These are phyloP conservation scores for Coffea humblotiana DNA, from an alignment of 305 asterid species.

Conservation along the genomic window DNA sequence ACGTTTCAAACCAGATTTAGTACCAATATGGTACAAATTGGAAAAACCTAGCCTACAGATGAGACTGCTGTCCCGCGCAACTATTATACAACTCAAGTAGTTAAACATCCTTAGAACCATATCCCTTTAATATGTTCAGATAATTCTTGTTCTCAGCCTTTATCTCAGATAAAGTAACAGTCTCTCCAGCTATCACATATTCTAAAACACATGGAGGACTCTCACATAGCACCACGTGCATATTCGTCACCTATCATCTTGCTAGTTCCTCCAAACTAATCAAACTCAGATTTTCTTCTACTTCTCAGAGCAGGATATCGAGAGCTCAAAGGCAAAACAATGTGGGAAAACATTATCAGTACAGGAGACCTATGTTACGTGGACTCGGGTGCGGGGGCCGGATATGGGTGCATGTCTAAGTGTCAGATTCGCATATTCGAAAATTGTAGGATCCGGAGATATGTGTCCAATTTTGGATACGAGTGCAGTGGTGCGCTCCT, in stretches of 20 bases:
- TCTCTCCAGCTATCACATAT: background rate
- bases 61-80: background rate
- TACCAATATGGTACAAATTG: background rate
- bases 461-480: too few species aligned
- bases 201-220: background rate
- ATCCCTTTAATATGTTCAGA: background rate
- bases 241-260: background rate
- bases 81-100: background rate
- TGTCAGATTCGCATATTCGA: too few species aligned
- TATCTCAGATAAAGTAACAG: background rate
- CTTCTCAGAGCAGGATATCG: background rate
- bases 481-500: too few species aligned
- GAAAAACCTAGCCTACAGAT: background rate
- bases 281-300: background rate
- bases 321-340: background rate
- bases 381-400: too few species aligned
- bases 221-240: background rate
- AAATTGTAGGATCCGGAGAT: too few species aligned
- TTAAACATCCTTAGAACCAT: background rate
- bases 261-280: background rate
- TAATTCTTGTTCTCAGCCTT: background rate
- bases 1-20: background rate
- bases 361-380: too few species aligned
- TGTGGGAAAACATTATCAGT: background rate
- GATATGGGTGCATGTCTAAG: too few species aligned